Conservation (phyloP, 2,329 filamentous ascomycete species). For the Curvularia sp. region DNA sequence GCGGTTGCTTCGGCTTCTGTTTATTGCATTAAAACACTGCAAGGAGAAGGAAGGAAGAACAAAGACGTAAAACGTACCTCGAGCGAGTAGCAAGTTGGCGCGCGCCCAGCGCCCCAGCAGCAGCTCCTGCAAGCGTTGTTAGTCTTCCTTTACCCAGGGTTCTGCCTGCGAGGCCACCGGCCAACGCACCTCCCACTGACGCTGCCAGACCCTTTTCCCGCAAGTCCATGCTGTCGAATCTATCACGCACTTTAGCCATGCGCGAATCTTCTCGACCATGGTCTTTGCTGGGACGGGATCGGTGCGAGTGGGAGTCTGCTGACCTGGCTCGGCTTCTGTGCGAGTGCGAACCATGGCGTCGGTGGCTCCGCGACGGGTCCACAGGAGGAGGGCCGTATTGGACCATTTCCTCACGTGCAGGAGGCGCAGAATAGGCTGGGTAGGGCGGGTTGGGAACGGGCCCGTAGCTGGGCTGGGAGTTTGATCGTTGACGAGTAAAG, state of each 20-base stretch:
- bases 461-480: constrained; percentile 42
- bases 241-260: constrained; percentile 45
- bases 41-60: background rate
- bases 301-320: constrained; percentile 42
- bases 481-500: constrained; percentile 45
- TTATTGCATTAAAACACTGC: constrained; percentile 2
- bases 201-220: constrained; percentile 45
- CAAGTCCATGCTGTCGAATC: constrained; percentile 45
- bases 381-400: constrained; percentile 34
- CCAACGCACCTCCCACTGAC: constrained; percentile 50
- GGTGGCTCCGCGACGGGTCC: constrained; percentile 37
- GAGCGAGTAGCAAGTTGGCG: constrained; percentile 32
- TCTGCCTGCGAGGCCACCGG: constrained; percentile 46
- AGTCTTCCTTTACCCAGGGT: constrained; percentile 44
- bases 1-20: constrained; percentile 28
- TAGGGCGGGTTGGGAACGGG: constrained; percentile 26
- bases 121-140: constrained; percentile 48
- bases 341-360: constrained; percentile 32
- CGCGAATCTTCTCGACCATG: constrained; percentile 40
- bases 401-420: constrained; percentile 26
- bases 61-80: constrained; percentile 15
- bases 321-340: constrained; percentile 45
- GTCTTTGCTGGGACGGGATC: constrained; percentile 41
- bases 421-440: constrained; percentile 26
- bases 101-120: constrained; percentile 44